These are phyloP conservation scores for Arachis stenosperma DNA, from an alignment of 306 rosid genomes.

Conservation along the genomic window DNA sequence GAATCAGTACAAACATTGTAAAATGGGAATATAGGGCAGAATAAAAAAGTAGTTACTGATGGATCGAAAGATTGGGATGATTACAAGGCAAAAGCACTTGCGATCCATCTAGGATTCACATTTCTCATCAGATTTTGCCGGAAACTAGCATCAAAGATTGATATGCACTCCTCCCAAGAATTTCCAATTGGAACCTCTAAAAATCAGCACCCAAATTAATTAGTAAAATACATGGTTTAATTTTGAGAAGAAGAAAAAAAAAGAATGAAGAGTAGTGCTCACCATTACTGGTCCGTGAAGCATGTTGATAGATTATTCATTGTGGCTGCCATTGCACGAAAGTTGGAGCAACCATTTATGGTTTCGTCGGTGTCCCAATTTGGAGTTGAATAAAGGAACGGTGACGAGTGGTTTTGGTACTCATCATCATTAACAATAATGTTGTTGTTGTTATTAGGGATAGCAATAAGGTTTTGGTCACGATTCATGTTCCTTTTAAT, in stretches of 20 bases:
- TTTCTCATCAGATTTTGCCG: constrained; percentile 47
- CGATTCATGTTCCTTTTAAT: constrained; percentile 45
- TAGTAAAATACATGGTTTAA: not conserved
- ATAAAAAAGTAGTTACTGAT: constrained; percentile 36
- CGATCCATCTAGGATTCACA: not conserved
- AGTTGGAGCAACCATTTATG: constrained; percentile 38
- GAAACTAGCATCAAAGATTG: constrained; percentile 32
- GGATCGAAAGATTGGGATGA: constrained; percentile 42
- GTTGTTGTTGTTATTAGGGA: constrained; percentile 50
- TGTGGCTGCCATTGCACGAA: constrained; percentile 47
- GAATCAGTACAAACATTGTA: constrained; percentile 47
- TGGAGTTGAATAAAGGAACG: constrained; percentile 56
- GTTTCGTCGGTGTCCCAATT: constrained; percentile 61
- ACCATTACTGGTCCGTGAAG: constrained; percentile 48
- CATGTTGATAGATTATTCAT: constrained; percentile 52
- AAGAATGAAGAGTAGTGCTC: constrained; percentile 28
- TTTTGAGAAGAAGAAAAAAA: too few relatives aligned
- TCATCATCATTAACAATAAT: not conserved
- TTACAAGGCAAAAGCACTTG: constrained; percentile 47
- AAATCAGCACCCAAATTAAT: constrained; percentile 34
- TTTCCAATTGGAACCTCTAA: constrained; percentile 47
- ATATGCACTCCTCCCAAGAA: constrained; percentile 48
- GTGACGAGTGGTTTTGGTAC: constrained; percentile 25
- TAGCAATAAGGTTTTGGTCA: constrained; percentile 43
- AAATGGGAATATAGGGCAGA: constrained; percentile 50